Percentiles rank a stretch among this genome's conserved stretches.
Evolutionary conservation across 2,329 filamentous ascomycete genomes (phyloP).

Genomic region (Colletotrichum tropicale): DNA sequence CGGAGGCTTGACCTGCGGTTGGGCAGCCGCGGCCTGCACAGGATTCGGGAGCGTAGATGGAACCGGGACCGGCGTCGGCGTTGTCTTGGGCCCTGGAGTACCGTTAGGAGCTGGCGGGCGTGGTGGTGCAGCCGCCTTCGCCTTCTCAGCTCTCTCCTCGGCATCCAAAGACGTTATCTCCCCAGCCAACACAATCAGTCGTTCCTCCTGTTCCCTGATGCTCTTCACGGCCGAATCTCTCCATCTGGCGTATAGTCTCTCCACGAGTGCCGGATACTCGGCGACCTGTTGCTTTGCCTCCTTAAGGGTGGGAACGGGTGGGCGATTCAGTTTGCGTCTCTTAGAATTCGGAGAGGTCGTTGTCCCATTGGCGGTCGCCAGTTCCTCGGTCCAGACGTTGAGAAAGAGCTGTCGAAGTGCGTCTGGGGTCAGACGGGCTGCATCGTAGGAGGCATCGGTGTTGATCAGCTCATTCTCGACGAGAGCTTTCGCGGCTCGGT

Average conservation of each 20-base stretch:
- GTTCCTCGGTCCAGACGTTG: slow-evolving; percentile 76
- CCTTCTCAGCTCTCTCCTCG: slow-evolving; percentile 28
- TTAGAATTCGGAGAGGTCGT: slow-evolving; percentile 59
- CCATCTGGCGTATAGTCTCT: slow-evolving; percentile 78
- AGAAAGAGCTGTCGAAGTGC: slow-evolving; percentile 81
- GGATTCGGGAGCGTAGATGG: background rate
- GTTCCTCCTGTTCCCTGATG: slow-evolving; percentile 76
- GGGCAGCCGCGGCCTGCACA: background rate
- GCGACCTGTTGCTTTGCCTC: slow-evolving; percentile 71
- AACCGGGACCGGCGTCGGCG: slow-evolving; percentile 7
- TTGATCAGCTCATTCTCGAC: slow-evolving; percentile 76
- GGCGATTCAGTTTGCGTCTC: slow-evolving; percentile 77
- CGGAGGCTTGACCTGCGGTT: background rate
- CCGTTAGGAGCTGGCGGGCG: background rate
- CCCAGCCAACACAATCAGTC: slow-evolving; percentile 64
- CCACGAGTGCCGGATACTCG: slow-evolving; percentile 72
- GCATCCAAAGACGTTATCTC: slow-evolving; percentile 74
- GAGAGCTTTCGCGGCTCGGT: slow-evolving; percentile 74
- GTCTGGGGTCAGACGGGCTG: slow-evolving; percentile 75
- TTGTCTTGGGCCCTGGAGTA: background rate
- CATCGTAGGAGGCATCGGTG: slow-evolving; percentile 74
- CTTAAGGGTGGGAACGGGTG: slow-evolving; percentile 66
- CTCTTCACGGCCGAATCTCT: slow-evolving; percentile 70
- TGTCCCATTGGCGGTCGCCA: slow-evolving; percentile 54
- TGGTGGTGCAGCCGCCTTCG: slow-evolving; percentile 1